Conservation (phyloP, 2,329 filamentous ascomycete species). For the Aspergillus ibericus region DNA sequence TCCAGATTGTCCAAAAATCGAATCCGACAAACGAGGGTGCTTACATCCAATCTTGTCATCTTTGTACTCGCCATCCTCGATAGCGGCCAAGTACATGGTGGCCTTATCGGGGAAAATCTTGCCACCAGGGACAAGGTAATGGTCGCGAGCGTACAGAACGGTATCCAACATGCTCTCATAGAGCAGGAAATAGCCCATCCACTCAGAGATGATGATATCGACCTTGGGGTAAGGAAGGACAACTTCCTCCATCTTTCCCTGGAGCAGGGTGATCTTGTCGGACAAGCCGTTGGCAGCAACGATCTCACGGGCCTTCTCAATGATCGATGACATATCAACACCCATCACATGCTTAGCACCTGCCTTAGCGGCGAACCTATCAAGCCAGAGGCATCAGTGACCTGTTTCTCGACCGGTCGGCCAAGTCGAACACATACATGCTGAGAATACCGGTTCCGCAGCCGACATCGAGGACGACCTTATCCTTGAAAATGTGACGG, state of each 20-base stretch:
- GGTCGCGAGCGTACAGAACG: slow-evolving; percentile 92
- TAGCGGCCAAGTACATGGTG: slow-evolving; percentile 93
- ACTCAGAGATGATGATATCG: slow-evolving; percentile 99
- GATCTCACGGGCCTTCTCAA: slow-evolving; percentile 96
- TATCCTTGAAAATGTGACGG: slow-evolving; percentile 88
- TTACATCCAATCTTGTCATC: slow-evolving; percentile 99
- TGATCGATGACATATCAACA: slow-evolving; percentile 99
- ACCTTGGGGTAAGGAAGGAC: slow-evolving; percentile 90
- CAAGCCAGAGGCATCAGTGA: slow-evolving; percentile 17
- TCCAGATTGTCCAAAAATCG: neutral
- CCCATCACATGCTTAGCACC: slow-evolving; percentile 98
- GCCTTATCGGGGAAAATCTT: slow-evolving; percentile 99
- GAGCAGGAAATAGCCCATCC: slow-evolving; percentile 99
- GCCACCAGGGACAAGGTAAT: slow-evolving; percentile 80
- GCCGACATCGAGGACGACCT: slow-evolving; percentile 93
- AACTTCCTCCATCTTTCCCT: slow-evolving; percentile 99
- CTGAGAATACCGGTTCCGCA: slow-evolving; percentile 97
- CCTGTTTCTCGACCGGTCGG: slow-evolving; percentile 1
- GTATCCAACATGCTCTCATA: slow-evolving; percentile 99
- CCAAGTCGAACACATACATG: slow-evolving; percentile 65
- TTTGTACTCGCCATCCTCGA: slow-evolving; percentile 99
- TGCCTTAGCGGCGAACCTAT: slow-evolving; percentile 92
- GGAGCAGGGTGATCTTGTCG: slow-evolving; percentile 94
- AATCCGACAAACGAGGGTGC: slow-evolving; percentile 38
- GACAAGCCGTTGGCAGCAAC: slow-evolving; percentile 87